Evolutionary conservation across 495 filamentous ascomycete genomes (phyloP), one percentile per base, ranked within the genome.

Genomic region (Niebla homalea): DNA sequence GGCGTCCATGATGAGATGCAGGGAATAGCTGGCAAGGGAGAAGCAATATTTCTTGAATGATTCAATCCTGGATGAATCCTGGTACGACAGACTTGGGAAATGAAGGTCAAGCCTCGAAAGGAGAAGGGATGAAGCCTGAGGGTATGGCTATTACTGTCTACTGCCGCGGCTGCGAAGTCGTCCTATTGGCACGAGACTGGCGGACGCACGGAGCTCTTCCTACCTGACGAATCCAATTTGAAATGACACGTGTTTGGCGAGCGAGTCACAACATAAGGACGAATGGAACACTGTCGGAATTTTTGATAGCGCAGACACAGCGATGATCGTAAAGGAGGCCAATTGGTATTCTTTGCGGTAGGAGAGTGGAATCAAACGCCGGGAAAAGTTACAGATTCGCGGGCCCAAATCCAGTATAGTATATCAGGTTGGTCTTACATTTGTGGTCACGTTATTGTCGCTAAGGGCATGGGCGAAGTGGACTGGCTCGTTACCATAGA

Each of bases 371-470:
- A 48, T 48, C 45, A 36, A 16, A 25, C 22, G 19, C 45, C 45
- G 45, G 45, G 25, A 36, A 48, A 48, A 8, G 45, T 32, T 11
- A 32, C 32, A 36, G 32, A 36, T 36, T 45, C 20, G 10, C 25
- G 19, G 18, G 25, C 45, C 10, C 25, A 35, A 19, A 36, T 35
- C 32, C 19, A 48, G 23, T n/a, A 36, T 48, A 48, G 45, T 8
- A 48, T 48, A 48, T 22, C 45, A 36, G 45, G 45, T 48, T 48
- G 45, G 42, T 32, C 29, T 32, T 32, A 32, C 29, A 45, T 45
- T 19, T 18, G 25, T 3, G 45, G 45, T 16, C 25, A 36, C 45
- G 32, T 26, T 25, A 46, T 46, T 48, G 45, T 26, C 45, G 25
- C 25, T 16, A 36, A 18, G 10, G 25, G 7, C 14, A 8, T n/a